Base-by-base conservation (phyloP, 371 early-diverging fungal genomes). In the Haplosporangium sp. region DNA sequence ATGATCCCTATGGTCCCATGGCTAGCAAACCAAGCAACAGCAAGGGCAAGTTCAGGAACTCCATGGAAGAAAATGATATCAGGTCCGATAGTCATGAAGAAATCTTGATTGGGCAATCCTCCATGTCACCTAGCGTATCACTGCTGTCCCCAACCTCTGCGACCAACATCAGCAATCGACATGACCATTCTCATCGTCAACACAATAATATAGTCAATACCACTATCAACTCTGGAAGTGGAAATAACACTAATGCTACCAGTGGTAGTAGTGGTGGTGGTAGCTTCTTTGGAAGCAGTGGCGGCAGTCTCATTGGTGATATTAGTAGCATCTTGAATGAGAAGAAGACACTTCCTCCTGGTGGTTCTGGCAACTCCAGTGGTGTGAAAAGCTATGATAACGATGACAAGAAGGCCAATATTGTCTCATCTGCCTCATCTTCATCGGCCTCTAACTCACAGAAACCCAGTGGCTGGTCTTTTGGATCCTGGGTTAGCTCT, bases 391-490 rank as follows among this genome's bases (percentile, higher is more conserved):
- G 35, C 10, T 40, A 47, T 59, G 50, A 57, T 19, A 55, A 48
- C 11, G 61, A 60, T 7, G 27, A 58, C 38, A 44, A 20, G 11
- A 55, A 62, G 27, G 8, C 50, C 15, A 63, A 20, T 35, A 60
- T 45, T 4, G 37, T 63, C 0, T 20, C 53, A 2, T 56, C 48
- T 11, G 37, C 74, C 19, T 35, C 65, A 17, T 42, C 66, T 6
- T 8, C 66, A 9, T 63, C 65, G 0, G 37, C 53, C 10, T 38
- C 63, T 45, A 69, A 65, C 61, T 35, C 44, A 34, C 73, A 61
- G 20, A 79, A 79, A 65, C 71, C 81, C 65, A 68, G 74, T 45
- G 58, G 81, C 58, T 79, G 81, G 81, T 79, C 81, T 40, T 71
- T 79, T 65, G 81, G 81, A 61, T 79, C 81, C 1, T 74, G 74